phyloP scores from a whole-genome alignment of 2,329 filamentous ascomycete species.

The Lizonia empirigonia region DNA sequence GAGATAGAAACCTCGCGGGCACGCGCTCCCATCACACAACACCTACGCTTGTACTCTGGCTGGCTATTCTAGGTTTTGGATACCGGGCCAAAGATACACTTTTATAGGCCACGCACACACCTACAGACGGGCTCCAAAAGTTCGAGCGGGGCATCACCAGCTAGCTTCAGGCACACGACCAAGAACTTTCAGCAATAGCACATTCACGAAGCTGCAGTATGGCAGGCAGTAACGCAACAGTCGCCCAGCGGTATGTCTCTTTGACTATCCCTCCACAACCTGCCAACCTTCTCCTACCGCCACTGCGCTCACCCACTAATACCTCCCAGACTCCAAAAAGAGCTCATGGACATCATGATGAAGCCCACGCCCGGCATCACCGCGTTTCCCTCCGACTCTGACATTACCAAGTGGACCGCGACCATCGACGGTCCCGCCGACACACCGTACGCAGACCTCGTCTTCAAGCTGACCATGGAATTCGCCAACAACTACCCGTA shows the following conservation, averaged over 20 bases:
- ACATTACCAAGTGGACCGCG: slow-evolving; percentile 84
- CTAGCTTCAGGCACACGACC: slow-evolving; percentile 6
- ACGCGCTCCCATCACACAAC: slow-evolving; percentile 1
- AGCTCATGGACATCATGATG: slow-evolving; percentile 98
- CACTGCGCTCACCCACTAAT: slow-evolving; percentile 14
- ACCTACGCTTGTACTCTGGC: not conserved
- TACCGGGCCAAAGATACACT: not conserved
- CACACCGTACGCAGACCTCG: slow-evolving; percentile 87
- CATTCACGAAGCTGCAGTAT: slow-evolving; percentile 24
- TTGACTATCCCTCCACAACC: not conserved
- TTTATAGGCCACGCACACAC: not conserved
- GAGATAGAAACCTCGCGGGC: not conserved
- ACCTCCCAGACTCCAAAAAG: slow-evolving; percentile 79
- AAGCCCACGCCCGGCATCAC: slow-evolving; percentile 91
- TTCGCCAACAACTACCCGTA: slow-evolving; percentile 96
- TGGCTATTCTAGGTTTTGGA: not conserved
- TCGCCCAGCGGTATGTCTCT: slow-evolving; percentile 53
- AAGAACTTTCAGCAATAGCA: not conserved
- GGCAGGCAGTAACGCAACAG: slow-evolving; percentile 50
- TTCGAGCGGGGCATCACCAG: slow-evolving; percentile 1
- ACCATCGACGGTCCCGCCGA: slow-evolving; percentile 91
- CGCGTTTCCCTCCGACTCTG: slow-evolving; percentile 91
- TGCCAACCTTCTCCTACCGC: slow-evolving; percentile 47
- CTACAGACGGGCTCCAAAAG: not conserved
- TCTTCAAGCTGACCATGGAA: slow-evolving; percentile 87